Evolutionary conservation across 1,284 basidiomycete genomes (phyloP), one percentile per base, ranked within the genome.

Genomic region (Ceratobasidium sp.): DNA sequence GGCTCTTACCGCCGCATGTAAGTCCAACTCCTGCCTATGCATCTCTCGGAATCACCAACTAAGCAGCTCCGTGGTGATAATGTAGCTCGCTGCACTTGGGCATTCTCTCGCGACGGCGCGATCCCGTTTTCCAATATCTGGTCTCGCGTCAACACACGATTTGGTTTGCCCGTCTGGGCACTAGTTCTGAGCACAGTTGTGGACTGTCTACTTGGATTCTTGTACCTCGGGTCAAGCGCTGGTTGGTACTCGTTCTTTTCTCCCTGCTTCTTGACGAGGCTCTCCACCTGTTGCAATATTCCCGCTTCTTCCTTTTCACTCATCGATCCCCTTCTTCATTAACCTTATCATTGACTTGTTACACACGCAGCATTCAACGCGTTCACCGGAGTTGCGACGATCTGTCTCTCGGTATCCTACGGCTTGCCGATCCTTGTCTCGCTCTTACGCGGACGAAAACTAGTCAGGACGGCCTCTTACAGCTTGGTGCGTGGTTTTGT

Each of bases 51-150:
- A 40, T 8, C 21, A 42, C 18, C 63, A 11, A 9, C 38, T 56
- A 28, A 58, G 8, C 33, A 33, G 8, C 38, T 25, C 9, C 7
- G n/a, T 16, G n/a, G 33, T 12, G 36, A 38, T 33, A 56, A 33
- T 25, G 3, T 33, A 74, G 73, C 80, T 12, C 78, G 82, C 21
- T 81, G 80, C 73, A 80, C 80, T 7, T 83, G 81, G 81, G 80
- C 82, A 1, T 83, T 83, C 75, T 78, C 81, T 7, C 78, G 82
- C 33, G 82, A 83, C 60, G 81, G 81, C 30, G 82, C 80, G 53
- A 80, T 83, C n/a, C 82, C 82, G 0, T 79, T 79, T 8, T 79
- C 78, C 56, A 75, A 76, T 30, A 75, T 78, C 74, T 82, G 81
- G 81, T 76, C 77, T 28, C 76, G 77, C 42, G 81, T 83, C 72